Evolutionary conservation across 2,329 filamentous ascomycete species (phyloP), one percentile per base, ranked within the genome.

Genomic region (Allantophomopsis lycopodina): DNA sequence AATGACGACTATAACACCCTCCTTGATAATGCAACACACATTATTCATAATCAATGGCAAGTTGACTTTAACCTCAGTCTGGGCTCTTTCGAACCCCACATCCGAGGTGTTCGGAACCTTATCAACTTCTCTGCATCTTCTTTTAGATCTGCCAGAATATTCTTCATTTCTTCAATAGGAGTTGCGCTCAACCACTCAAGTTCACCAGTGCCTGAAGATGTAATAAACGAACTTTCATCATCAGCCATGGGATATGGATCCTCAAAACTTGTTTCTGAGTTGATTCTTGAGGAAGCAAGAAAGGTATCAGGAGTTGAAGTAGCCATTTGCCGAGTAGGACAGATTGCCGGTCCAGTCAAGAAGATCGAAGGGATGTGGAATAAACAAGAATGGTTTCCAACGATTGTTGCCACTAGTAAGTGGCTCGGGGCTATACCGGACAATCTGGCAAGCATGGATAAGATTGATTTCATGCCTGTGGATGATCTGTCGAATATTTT

Each of bases 261-360:
- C 38, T 37, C 47, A 1, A 53, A 55, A 35, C 47, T 42, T 17
- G 39, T 56, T 4, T 45, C 46, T 15, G 49, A 55, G 3, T 50
- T 62, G 1, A 55, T 72, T 13, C 52, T 71, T 1, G 62, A 66
- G 17, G 38, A 33, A 12, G 58, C 59, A 5, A 59, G 60, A 1
- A 50, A 53, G 0, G 46, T 48, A 14, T 56, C 57, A 1, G 60
- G 59, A 16, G 54, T 71, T 2, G 58, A 60, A 1, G 53, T 57
- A 0, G 59, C 58, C 4, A 49, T 63, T 10, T 54, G 66, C 30
- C 62, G 68, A 1, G 61, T 69, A 1, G 68, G 65, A 0, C 69
- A 71, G 49, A 61, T 71, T 35, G 63, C 55, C 1, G 66, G 66
- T 0, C 62, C 66, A 0, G 21, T 33, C 17, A 13, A 37, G 20